These are phyloP conservation scores for Murraya paniculata DNA, from an alignment of 345 rosid species.

Conservation along the genomic window DNA sequence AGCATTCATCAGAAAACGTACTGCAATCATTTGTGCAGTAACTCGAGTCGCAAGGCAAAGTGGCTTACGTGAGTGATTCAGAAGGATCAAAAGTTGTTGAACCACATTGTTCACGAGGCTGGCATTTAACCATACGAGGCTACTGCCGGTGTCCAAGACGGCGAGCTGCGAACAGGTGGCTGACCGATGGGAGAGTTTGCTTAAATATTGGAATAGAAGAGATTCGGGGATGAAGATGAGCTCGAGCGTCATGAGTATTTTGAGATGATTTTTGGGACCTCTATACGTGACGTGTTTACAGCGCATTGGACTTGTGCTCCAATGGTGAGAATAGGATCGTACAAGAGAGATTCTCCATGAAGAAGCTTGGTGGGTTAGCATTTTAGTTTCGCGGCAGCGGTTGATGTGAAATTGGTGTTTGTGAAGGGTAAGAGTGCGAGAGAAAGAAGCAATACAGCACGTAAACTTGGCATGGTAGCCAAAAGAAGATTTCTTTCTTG, in stretches of 20 bases:
- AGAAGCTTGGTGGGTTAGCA: slow-evolving; percentile 10
- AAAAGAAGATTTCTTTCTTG: too few species aligned
- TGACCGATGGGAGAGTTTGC: slow-evolving; percentile 33
- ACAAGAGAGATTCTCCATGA: slow-evolving; percentile 22
- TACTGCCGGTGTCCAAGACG: slow-evolving; percentile 42
- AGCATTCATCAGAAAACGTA: slow-evolving; percentile 5
- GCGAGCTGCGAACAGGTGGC: slow-evolving; percentile 32
- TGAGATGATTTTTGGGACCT: not conserved
- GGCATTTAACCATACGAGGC: slow-evolving; percentile 34
- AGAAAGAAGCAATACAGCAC: not conserved
- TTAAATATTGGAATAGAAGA: not conserved
- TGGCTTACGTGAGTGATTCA: slow-evolving; percentile 26
- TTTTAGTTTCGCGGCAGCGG: not conserved
- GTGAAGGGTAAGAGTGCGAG: not conserved
- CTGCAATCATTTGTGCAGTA: slow-evolving; percentile 17
- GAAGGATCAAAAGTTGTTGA: slow-evolving; percentile 14
- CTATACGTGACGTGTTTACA: slow-evolving; percentile 17
- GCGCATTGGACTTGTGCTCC: not conserved
- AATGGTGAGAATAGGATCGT: slow-evolving; percentile 2
- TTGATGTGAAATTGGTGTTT: not conserved
- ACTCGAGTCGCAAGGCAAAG: slow-evolving; percentile 12
- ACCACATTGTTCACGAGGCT: slow-evolving; percentile 18
- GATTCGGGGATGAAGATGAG: not conserved
- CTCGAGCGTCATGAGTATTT: not conserved
- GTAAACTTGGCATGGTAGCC: not conserved